These are phyloP conservation scores for Dactylellina leptospora DNA, from an alignment of 2,329 filamentous ascomycete species.

Conservation along the genomic window DNA sequence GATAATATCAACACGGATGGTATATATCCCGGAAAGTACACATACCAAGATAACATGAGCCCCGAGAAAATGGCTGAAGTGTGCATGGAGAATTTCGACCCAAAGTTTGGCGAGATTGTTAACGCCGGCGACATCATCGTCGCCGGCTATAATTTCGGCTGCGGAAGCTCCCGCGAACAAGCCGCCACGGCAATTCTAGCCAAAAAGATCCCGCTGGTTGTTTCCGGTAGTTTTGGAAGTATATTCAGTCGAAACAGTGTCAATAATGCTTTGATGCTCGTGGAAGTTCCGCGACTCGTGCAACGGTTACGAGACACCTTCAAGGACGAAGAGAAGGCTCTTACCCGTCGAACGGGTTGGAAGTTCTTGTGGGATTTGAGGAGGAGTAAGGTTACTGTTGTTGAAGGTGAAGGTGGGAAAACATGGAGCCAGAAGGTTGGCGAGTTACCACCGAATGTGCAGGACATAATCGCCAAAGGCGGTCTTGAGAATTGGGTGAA, in stretches of 20 bases:
- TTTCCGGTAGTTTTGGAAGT: constrained; percentile 82
- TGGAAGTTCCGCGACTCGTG: constrained; percentile 75
- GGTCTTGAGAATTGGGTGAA: constrained; percentile 68
- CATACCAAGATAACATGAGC: constrained; percentile 85
- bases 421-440: neutral
- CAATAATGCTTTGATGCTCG: constrained; percentile 78
- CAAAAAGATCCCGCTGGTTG: constrained; percentile 79
- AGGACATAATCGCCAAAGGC: neutral
- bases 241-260: constrained; percentile 80
- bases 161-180: constrained; percentile 81
- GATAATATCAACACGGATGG: constrained; percentile 91
- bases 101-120: constrained; percentile 71
- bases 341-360: constrained; percentile 82
- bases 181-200: constrained; percentile 87
- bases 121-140: constrained; percentile 81
- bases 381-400: constrained; percentile 65
- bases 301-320: constrained; percentile 72
- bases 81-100: constrained; percentile 94
- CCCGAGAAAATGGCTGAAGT: constrained; percentile 83
- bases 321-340: constrained; percentile 65
- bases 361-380: constrained; percentile 81
- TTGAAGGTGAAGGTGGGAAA: constrained; percentile 59
- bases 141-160: constrained; percentile 87
- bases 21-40: constrained; percentile 91
- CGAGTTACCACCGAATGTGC: neutral